Evolutionary conservation across 1,284 basidiomycete species (phyloP).

Genomic region (Butyriboletus regius): DNA sequence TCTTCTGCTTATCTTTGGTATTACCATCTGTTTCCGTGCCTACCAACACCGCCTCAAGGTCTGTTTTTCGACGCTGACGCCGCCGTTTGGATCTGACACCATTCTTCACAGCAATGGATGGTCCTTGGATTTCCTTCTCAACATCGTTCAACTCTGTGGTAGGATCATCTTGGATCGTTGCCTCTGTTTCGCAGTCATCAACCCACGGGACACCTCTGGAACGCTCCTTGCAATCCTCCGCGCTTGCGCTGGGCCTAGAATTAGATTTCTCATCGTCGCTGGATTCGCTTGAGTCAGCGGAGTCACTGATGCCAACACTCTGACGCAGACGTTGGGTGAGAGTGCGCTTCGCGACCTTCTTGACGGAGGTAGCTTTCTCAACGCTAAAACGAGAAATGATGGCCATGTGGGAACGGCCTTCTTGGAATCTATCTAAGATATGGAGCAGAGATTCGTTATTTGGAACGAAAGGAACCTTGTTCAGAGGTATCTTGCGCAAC

Average conservation of each 20-base stretch:
- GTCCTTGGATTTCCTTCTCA: slow-evolving; percentile 22
- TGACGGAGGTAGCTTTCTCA: slow-evolving; percentile 41
- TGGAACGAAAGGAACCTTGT: slow-evolving; percentile 79
- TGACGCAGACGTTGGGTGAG: slow-evolving; percentile 63
- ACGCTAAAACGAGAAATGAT: slow-evolving; percentile 68
- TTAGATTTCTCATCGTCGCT: slow-evolving; percentile 36
- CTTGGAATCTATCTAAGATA: slow-evolving; percentile 85
- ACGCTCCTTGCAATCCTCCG: slow-evolving; percentile 12
- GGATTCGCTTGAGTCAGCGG: slow-evolving; percentile 44
- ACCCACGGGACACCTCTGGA: slow-evolving; percentile 28
- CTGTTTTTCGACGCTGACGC: slow-evolving; percentile 20
- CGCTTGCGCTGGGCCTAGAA: slow-evolving; percentile 16
- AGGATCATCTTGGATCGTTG: slow-evolving; percentile 32
- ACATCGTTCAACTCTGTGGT: slow-evolving; percentile 23
- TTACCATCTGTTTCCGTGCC: slow-evolving; percentile 22
- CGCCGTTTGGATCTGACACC: slow-evolving; percentile 14
- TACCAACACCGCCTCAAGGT: slow-evolving; percentile 37
- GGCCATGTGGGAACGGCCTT: slow-evolving; percentile 86
- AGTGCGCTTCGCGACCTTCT: slow-evolving; percentile 46
- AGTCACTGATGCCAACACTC: slow-evolving; percentile 60
- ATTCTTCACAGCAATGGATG: slow-evolving; percentile 16
- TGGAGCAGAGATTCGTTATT: slow-evolving; percentile 80
- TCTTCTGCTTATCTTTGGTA: slow-evolving; percentile 33
- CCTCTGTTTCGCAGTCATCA: slow-evolving; percentile 30
- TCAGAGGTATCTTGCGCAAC: slow-evolving; percentile 69